These are phyloP conservation scores for Chlorophyllum brunneum DNA, from an alignment of 768 basidiomycete species.

Conservation along the genomic window DNA sequence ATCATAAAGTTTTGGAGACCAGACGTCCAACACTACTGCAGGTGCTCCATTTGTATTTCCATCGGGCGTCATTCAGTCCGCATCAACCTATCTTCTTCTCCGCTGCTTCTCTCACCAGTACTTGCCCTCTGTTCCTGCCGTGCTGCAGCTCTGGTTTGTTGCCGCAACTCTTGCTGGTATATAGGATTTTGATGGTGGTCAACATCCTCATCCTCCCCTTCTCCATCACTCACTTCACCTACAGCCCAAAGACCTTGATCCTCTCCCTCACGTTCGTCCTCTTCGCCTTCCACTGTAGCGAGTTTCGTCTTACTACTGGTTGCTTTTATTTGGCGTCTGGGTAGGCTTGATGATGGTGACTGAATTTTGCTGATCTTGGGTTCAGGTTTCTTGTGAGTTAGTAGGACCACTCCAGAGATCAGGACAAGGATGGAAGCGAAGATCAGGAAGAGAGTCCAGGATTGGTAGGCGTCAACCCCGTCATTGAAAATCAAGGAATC, in stretches of 20 bases:
- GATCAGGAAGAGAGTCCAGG: conserved; percentile 87
- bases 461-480: conserved; percentile 78
- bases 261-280: conserved; percentile 35
- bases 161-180: conserved; percentile 18
- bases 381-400: conserved; percentile 91
- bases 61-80: conserved; percentile 17
- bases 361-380: conserved; percentile 30
- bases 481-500: conserved; percentile 75
- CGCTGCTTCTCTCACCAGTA: conserved; percentile 12
- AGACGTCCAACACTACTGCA: not conserved
- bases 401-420: conserved; percentile 86
- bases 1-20: too few relatives aligned
- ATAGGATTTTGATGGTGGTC: conserved; percentile 41
- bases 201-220: conserved; percentile 39
- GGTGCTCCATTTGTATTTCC: conserved; percentile 21
- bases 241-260: conserved; percentile 63
- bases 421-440: conserved; percentile 84
- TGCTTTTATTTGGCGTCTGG: conserved; percentile 22
- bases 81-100: conserved; percentile 16
- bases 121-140: not conserved
- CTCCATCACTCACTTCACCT: conserved; percentile 61
- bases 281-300: conserved; percentile 33
- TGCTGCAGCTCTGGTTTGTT: conserved; percentile 3
- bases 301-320: conserved; percentile 18
- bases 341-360: conserved; percentile 25